phyloP scores from a whole-genome alignment of 1,284 basidiomycete genomes.

The Sparassis latifolia region DNA sequence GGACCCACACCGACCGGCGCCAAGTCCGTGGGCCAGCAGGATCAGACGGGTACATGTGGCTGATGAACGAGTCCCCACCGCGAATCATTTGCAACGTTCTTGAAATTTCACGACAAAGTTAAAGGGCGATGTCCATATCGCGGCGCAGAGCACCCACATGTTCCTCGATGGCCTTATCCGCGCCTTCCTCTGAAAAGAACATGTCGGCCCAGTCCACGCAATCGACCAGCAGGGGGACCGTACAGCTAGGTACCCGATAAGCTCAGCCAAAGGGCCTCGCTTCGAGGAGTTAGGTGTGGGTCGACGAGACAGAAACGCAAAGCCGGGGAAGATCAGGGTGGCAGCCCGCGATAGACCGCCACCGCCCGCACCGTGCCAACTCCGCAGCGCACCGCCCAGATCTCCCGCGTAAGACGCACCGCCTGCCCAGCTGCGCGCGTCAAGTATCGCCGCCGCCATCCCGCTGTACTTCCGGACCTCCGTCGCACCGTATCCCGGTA shows the following conservation, averaged over 20 bases:
- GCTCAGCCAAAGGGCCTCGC: constrained; percentile 35
- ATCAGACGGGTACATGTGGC: constrained; percentile 23
- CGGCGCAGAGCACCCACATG: constrained; percentile 15
- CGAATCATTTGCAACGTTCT: neutral
- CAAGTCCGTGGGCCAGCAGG: constrained; percentile 21
- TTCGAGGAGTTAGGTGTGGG: constrained; percentile 9
- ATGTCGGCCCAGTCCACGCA: constrained; percentile 1
- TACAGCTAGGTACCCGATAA: constrained; percentile 27
- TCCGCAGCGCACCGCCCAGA: constrained; percentile 27
- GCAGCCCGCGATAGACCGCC: constrained; percentile 32
- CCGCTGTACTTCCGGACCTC: constrained; percentile 30
- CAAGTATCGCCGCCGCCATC: constrained; percentile 39
- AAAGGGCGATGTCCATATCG: neutral
- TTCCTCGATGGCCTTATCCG: constrained; percentile 21
- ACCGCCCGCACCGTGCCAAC: constrained; percentile 38
- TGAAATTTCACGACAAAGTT: neutral
- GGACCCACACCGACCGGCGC: constrained; percentile 23
- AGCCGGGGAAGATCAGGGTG: constrained; percentile 31
- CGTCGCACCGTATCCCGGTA: constrained; percentile 45
- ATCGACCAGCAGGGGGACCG: neutral
- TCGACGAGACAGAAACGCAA: constrained; percentile 31
- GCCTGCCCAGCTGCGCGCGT: constrained; percentile 35
- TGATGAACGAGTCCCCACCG: constrained; percentile 27
- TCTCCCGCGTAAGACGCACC: constrained; percentile 5
- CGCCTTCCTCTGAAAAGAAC: constrained; percentile 25